These are phyloP conservation scores for Lachnellula subtilissima DNA, from an alignment of 2,329 filamentous ascomycete species.

Conservation along the genomic window DNA sequence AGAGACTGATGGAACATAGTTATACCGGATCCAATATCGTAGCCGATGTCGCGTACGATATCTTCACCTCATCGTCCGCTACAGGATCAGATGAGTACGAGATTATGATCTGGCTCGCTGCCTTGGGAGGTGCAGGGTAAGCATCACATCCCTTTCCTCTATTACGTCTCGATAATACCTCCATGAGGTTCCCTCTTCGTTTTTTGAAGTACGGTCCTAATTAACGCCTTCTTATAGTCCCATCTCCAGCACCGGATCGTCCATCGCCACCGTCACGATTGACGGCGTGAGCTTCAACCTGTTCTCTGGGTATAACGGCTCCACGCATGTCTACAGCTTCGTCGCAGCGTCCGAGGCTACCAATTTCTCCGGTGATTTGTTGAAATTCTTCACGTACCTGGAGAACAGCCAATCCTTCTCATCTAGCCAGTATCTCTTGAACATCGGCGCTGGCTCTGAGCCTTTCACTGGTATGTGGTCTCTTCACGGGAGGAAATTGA, in stretches of 20 bases:
- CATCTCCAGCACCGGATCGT: constrained; percentile 47
- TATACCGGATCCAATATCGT: constrained; percentile 47
- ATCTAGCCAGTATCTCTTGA: constrained; percentile 47
- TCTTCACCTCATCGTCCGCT: constrained; percentile 49
- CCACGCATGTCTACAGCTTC: constrained; percentile 57
- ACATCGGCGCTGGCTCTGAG: constrained; percentile 51
- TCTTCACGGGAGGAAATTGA: background rate
- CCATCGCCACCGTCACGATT: constrained; percentile 50
- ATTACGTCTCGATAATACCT: too few species aligned
- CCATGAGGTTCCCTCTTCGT: too few species aligned
- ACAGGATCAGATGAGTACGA: constrained; percentile 46
- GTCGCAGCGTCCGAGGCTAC: constrained; percentile 42
- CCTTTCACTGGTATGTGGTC: constrained; percentile 42
- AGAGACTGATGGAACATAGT: constrained; percentile 11
- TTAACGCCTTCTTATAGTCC: constrained; percentile 27
- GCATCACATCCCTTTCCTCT: too few species aligned
- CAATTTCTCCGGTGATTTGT: constrained; percentile 52
- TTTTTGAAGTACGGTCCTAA: too few species aligned
- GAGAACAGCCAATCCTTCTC: constrained; percentile 42
- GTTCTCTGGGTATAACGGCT: constrained; percentile 52
- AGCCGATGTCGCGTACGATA: constrained; percentile 56
- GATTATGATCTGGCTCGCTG: constrained; percentile 60
- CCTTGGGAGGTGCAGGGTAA: constrained; percentile 47
- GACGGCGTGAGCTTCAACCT: constrained; percentile 50
- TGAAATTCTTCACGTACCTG: constrained; percentile 53